Evolutionary conservation across 2,329 filamentous ascomycete species (phyloP), one percentile per base, ranked within the genome.

Genomic region (Colletotrichum sp.): DNA sequence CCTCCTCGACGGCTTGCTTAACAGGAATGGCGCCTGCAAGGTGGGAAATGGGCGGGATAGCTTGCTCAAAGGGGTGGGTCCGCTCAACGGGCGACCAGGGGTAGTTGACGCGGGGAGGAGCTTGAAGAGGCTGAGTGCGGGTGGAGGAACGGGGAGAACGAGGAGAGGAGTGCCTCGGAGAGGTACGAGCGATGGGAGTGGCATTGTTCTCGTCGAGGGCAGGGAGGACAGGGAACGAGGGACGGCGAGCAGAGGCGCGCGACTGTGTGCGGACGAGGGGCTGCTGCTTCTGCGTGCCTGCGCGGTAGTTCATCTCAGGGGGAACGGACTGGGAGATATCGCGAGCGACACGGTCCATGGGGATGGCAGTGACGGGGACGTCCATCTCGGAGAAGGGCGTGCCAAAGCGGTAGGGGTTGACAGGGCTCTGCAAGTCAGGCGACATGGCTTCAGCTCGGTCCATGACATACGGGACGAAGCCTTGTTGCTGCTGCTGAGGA

Each of bases 311-410:
- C 96, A 98, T 98, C 85, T 98, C 93, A 8, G 96, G 96, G 58
- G 96, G 96, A 0, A 98, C 96, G 7, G 96, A 98, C 84, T 98
- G 95, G 30, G 95, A 98, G 62, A 89, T 88, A 81, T 97, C 94
- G 66, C 96, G 94, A 60, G 93, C 89, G 36, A 98, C 88, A 8
- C 94, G 94, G 0, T 93, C 94, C 18, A 92, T 80, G 2, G 92
- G 91, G 58, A 96, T 88, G 4, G 93, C 90, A 1, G 95, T 97
- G 75, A 97, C 86, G 1, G 96, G 96, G 15, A 96, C 92, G 82
- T 98, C 96, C 89, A 96, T 93, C 81, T 98, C 96, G 3, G 96
- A 98, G 83, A 96, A 94, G 18, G 96, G 96, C 0, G 95, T 97
- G n/a, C 92, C 93, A 78, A 95, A 93, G 70, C 94, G 92, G 85